Evolutionary conservation across 108 stramenopile species (phyloP), one percentile per base, ranked within the genome.

Genomic region (Fragilaria radians): DNA sequence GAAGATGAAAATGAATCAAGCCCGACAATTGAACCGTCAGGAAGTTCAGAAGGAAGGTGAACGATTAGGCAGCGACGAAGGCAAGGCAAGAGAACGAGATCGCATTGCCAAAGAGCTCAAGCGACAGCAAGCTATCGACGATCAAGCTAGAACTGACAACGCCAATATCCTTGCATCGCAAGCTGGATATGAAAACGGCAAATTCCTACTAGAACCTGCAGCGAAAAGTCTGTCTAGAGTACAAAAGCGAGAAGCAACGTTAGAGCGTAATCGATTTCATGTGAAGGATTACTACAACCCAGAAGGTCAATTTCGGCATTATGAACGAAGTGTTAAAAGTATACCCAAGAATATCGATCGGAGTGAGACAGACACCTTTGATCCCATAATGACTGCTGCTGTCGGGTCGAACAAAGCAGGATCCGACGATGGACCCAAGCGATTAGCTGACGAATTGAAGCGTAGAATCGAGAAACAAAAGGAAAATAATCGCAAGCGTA

Each of bases 1-100:
- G 25, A 82, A 87, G 56, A 61, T 78, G 49, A 91, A 89, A 68
- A 91, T 91, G 67, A 94, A 94, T 62, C 89, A 94, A 66, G 89
- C 89, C 4, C 83, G 89, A 2, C 76, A 76, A 54, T 70, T 94
- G 25, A 94, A 94, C 71, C 74, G 77, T 57, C 74, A 79, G 23
- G 89, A 86, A 63, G 86, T 89, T 29, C 53, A 80, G 47, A 63
- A 61, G 19, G 91, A 93, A 56, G 91, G 88, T 34, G 77, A 83
- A 55, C 71, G 88, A 24, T 56, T 89, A 57, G 83, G 83, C 4
- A 80, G 79, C 28, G 77, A 73, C 5, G 87, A 89, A 59, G 87
- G 81, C 11, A 66, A 47, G 42, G 52, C 52, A 25, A 72, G 79
- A 60, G 81, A 81, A 48, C 78, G 84, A 23, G 73, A 71, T 57